Evolutionary conservation across 495 filamentous ascomycete species (phyloP), one percentile per base, ranked within the genome.

Genomic region (Aspergillus indologenus): DNA sequence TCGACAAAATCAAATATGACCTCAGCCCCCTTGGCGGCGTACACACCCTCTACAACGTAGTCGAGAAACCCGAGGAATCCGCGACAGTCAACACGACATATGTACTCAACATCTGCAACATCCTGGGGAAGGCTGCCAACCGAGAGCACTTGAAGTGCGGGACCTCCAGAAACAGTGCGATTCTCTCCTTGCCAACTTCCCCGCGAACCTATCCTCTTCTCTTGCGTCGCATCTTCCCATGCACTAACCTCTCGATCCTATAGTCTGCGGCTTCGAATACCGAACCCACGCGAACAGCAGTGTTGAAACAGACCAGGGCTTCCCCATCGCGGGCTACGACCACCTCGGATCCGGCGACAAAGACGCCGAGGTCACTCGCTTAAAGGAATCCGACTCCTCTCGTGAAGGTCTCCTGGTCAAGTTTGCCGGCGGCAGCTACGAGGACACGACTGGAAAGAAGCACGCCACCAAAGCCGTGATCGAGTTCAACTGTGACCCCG

Each of bases 41-140:
- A n/a, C 88, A 91, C 68, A 83, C 83, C n/a, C 77, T 95, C 23
- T 82, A 85, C 40, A 80, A 83, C 57, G 72, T 74, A 51, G 72
- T 80, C 46, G 75, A 82, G 22, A 71, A 15, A 2, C 34, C 73
- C 1, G 83, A 79, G 0, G 75, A 66, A 2, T 76, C 63, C 52
- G 63, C 72, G 24, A 40, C 34, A 15, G 71, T 65, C 7, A 96
- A 96, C 65, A 91, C 85, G 7, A 96, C 90, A 9, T 96, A 92
- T 74, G 90, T 89, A n/a, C 69, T 98, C 40, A 90, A 97, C 63
- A 81, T 96, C 50, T 98, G 94, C 72, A 73, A 74, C 40, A 76
- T 80, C 18, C 73, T 98, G 45, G 75, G 77, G 57, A 76, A 80
- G 54, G 79, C 75, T 31, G 75, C 46, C 72, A 89, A 43, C 65